Evolutionary conservation across 768 basidiomycete species (phyloP).

Genomic region (Xerocomellus amylosporus): DNA sequence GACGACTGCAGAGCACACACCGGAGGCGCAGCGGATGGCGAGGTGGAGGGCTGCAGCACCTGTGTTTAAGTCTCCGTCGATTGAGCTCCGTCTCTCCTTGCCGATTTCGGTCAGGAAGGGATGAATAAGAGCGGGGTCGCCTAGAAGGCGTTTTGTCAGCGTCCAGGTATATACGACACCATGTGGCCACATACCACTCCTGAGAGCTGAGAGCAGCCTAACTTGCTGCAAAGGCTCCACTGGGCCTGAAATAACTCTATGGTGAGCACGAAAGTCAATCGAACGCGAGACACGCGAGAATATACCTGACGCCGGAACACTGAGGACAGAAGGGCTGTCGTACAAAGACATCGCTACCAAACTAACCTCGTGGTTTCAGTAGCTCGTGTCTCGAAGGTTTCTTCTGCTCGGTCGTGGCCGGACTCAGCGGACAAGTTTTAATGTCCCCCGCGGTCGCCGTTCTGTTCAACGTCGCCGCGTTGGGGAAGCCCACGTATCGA

Average conservation of each 20-base stretch:
- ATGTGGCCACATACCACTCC: slow-evolving; percentile 46
- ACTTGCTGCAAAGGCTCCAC: slow-evolving; percentile 59
- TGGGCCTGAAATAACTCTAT: slow-evolving; percentile 12
- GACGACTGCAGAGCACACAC: slow-evolving; percentile 41
- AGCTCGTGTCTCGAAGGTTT: background rate
- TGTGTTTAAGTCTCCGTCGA: slow-evolving; percentile 53
- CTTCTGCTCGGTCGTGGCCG: background rate
- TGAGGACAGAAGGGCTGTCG: slow-evolving; percentile 16
- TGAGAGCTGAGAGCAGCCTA: slow-evolving; percentile 59
- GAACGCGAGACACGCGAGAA: background rate
- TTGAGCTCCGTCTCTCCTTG: slow-evolving; percentile 55
- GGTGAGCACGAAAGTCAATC: slow-evolving; percentile 4
- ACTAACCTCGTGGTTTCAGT: background rate
- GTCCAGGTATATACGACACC: background rate
- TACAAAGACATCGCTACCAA: slow-evolving; percentile 20
- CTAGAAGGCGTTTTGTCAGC: slow-evolving; percentile 33
- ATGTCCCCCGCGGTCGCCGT: background rate
- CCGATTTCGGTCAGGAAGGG: slow-evolving; percentile 76
- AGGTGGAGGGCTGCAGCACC: slow-evolving; percentile 78
- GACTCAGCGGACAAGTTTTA: background rate
- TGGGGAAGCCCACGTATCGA: background rate
- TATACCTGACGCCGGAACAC: slow-evolving; percentile 19
- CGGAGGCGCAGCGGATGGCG: slow-evolving; percentile 76
- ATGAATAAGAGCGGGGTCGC: slow-evolving; percentile 76
- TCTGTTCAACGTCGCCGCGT: slow-evolving; percentile 5